Base-by-base conservation (phyloP, 1,284 basidiomycete genomes). In the Clitocybe nebularis region DNA sequence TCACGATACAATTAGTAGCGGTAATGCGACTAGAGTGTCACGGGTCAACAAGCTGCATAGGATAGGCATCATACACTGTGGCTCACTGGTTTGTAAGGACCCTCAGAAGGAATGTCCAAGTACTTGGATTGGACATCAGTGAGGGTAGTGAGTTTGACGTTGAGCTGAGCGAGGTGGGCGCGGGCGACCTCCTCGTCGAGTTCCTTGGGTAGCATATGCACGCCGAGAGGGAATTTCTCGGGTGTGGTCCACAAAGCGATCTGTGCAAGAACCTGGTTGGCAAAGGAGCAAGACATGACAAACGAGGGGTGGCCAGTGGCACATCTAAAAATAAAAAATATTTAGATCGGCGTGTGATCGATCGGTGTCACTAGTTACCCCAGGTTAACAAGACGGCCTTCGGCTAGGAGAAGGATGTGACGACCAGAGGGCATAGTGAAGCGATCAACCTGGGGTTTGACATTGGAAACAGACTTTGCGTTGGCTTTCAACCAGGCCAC, bases 201-300 rank as follows among this genome's bases (percentile, higher is more conserved):
- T 52, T 89, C 84, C 79, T 99, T 99, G 57, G 95, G 94, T 34
- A 99, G 79, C 75, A 95, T 92, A 77, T 95, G 92, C 44, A 95
- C 93, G 53, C 93, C 93, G 56, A 96, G 79, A 45, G 88, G 85
- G 84, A 97, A 98, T 64, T 84, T 79, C 62, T 81, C 78, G 29
- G 86, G 85, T 58, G 87, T 89, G 45, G 89, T 93, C 94, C 93
- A 99, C 64, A 99, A 85, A 20, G 93, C 95, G 59, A 99, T 98
- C 75, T 99, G 95, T 38, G 95, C 95, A 54, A 99, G 79, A 49
- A 93, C 91, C 74, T 99, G 95, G 81, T 99, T 99, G 67, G 92
- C 75, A 79, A 99, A 99, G 43, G 96, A 99, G 77, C 93, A 97
- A 26, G 94, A 97, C 96, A 99, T 99, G 75, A 99, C 95, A 69